Evolutionary conservation across 805 yeast species (phyloP), one percentile per base, ranked within the genome.

Genomic region (Suhomyces faveliae): DNA sequence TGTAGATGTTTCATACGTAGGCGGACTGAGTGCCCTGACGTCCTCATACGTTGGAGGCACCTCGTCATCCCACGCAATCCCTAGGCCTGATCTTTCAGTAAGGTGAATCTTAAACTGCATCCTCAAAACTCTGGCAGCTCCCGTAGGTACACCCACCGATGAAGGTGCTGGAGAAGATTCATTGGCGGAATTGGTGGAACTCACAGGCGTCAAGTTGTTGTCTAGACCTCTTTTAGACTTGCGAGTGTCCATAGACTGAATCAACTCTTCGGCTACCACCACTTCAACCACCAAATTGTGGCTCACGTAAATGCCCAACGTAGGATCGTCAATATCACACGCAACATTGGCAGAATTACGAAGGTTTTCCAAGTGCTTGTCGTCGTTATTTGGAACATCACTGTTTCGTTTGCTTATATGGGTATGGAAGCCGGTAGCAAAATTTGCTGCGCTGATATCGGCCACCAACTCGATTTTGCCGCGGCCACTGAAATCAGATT

Each of bases 41-140:
- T 89, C 92, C 46, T 82, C 89, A 60, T 94, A 94, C 17, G 90
- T 87, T 1, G 99, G 99, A 2, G 99, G 99, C 13, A 95, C 98
- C 66, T 94, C 99, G 62, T 92, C 97, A 66, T 92, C 97, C 98
- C 99, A 94, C 0, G 97, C 87, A 24, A 94, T 89, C 4, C 99
- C 99, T 37, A 94, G 74, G 0, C 99, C 99, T 0, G 96, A 85
- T 50, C 98, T 76, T 62, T 91, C 98, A 2, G 96, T 87, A 19
- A 94, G 68, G 2, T 74, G 73, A n/a, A 92, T 59, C 54, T 86
- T 85, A 69, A 94, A 92, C 65, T 91, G 97, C 97, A 94, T 94
- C 54, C 98, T 73, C 51, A 94, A 72, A 1, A 94, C 96, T 42
- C 99, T 74, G 0, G 99, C 99, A 3, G 96, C 88, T 12, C 99